These are phyloP conservation scores for Alternaria panax DNA, from an alignment of 2,329 filamentous ascomycete genomes.

Conservation along the genomic window DNA sequence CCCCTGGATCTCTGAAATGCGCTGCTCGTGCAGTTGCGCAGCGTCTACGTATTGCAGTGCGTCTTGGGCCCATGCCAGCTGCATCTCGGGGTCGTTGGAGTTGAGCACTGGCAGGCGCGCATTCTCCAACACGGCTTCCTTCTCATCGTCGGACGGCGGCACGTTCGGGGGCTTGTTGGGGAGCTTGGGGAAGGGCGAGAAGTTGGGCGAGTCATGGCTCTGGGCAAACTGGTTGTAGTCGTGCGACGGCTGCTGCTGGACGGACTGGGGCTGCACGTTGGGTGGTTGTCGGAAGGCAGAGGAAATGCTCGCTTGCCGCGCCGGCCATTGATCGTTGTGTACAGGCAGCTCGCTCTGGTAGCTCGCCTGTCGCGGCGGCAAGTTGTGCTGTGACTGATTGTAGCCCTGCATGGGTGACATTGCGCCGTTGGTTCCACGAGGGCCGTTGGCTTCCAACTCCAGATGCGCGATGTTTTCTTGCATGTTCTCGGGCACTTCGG, in stretches of 20 bases:
- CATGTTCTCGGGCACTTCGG: slow-evolving; percentile 96
- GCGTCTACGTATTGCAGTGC: slow-evolving; percentile 88
- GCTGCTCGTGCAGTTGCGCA: slow-evolving; percentile 75
- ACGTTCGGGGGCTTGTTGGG: slow-evolving; percentile 82
- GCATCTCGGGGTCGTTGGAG: slow-evolving; percentile 94
- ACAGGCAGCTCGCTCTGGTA: slow-evolving; percentile 34
- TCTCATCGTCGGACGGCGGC: slow-evolving; percentile 91
- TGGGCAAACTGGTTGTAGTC: slow-evolving; percentile 51
- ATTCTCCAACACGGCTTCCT: slow-evolving; percentile 86
- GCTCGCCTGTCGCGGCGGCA: slow-evolving; percentile 43
- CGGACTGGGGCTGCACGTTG: slow-evolving; percentile 42
- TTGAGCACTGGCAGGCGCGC: slow-evolving; percentile 84
- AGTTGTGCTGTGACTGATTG: slow-evolving; percentile 36
- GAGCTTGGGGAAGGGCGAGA: slow-evolving; percentile 91
- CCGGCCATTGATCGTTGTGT: slow-evolving; percentile 39
- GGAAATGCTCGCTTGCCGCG: slow-evolving; percentile 47
- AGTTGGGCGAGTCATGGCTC: slow-evolving; percentile 70
- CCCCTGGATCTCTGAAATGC: slow-evolving; percentile 66
- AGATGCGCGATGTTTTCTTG: slow-evolving; percentile 91
- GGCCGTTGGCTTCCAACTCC: slow-evolving; percentile 76
- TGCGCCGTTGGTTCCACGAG: slow-evolving; percentile 36
- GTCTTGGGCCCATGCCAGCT: slow-evolving; percentile 96
- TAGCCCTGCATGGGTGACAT: slow-evolving; percentile 42
- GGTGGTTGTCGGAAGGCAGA: slow-evolving; percentile 48
- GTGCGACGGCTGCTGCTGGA: slow-evolving; percentile 40